A percentile compares a stretch with the other conserved stretches of the same genome.
Evolutionary conservation across 345 rosid genomes (phyloP).

Genomic region (Luvunga scandens): DNA sequence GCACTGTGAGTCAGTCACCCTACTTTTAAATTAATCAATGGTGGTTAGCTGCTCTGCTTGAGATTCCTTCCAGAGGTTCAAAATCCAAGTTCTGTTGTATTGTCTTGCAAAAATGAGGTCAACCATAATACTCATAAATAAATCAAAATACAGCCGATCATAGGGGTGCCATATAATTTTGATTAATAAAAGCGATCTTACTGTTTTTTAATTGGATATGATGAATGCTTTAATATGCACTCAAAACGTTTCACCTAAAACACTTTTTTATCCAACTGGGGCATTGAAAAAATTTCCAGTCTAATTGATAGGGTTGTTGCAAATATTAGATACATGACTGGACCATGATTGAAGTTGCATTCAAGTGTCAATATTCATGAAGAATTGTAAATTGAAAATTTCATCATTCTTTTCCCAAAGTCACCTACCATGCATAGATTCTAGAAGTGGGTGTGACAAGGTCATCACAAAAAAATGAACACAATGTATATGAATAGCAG

Average conservation of each 20-base stretch:
- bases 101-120: background rate
- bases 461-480: background rate
- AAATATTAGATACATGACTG: background rate
- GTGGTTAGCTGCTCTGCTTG: background rate
- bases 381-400: too few species aligned
- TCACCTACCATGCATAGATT: background rate
- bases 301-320: too few species aligned
- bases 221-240: too few species aligned
- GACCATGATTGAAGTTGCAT: background rate
- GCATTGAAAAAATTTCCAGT: background rate
- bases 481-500: background rate
- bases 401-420: background rate
- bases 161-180: background rate
- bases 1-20: background rate
- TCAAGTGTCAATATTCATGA: too few species aligned
- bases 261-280: background rate
- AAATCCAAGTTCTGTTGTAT: background rate
- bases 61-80: background rate
- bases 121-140: background rate
- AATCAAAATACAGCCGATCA: background rate
- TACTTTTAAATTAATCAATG: background rate
- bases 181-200: too few species aligned
- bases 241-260: too few species aligned
- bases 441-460: background rate
- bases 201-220: too few species aligned